A percentile compares a stretch with the other conserved stretches of the same genome.
phyloP scores from a whole-genome alignment of 2,329 filamentous ascomycete species.

The Didymella lethalis region DNA sequence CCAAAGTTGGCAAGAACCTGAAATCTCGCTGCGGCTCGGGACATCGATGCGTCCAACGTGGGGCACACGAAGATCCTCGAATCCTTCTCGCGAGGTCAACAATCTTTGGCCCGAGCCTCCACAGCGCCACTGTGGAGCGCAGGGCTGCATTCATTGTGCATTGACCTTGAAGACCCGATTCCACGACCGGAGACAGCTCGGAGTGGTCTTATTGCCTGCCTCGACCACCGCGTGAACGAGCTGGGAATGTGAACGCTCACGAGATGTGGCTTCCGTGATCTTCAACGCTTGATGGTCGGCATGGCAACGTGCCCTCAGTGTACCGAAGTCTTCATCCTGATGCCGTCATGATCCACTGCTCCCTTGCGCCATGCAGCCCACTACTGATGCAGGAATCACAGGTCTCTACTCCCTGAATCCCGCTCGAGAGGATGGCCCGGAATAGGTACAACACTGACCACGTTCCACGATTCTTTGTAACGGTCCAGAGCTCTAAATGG shows the following conservation, averaged over 20 bases:
- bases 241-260: constrained; percentile 11
- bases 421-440: neutral
- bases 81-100: constrained; percentile 8
- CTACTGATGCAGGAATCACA: neutral
- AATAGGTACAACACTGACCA: neutral
- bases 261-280: constrained; percentile 7
- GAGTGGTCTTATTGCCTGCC: constrained; percentile 5
- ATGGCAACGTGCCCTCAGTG: constrained; percentile 14
- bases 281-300: constrained; percentile 7
- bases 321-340: constrained; percentile 3
- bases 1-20: constrained; percentile 5
- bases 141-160: neutral
- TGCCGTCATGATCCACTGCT: constrained; percentile 16
- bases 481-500: neutral
- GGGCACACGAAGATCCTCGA: constrained; percentile 17
- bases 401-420: neutral
- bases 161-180: neutral
- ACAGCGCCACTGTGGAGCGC: constrained; percentile 3
- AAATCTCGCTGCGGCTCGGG: constrained; percentile 16
- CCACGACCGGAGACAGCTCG: neutral
- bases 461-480: neutral
- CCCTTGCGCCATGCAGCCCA: constrained; percentile 13
- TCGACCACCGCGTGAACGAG: constrained; percentile 11
- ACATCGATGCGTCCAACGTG: constrained; percentile 13
- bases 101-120: constrained; percentile 14